A percentile compares a stretch with the other conserved stretches of the same genome.
phyloP scores from a whole-genome alignment of 768 basidiomycete species.

The Xerocomellus amylosporus region DNA sequence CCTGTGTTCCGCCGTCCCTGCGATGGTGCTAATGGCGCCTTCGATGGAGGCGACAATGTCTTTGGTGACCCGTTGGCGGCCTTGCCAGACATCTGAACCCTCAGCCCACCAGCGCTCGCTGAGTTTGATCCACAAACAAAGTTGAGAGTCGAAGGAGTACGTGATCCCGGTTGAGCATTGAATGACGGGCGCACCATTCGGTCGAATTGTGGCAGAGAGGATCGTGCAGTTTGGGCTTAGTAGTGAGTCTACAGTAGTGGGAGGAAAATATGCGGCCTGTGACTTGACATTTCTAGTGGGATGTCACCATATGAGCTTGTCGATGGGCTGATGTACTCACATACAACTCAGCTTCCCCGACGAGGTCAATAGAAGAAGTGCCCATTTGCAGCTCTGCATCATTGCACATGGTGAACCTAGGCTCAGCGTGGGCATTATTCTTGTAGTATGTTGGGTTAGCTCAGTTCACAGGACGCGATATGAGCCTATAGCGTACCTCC shows the following conservation, averaged over 20 bases:
- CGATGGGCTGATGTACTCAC: conserved; percentile 39
- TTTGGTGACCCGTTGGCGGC: conserved; percentile 54
- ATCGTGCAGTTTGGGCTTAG: conserved; percentile 59
- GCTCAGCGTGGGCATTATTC: conserved; percentile 72
- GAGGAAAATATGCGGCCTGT: conserved; percentile 59
- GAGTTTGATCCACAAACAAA: conserved; percentile 71
- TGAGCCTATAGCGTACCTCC: conserved; percentile 53
- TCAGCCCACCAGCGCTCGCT: conserved; percentile 83
- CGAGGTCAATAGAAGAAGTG: conserved; percentile 70
- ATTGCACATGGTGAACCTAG: conserved; percentile 70
- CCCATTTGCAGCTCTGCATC: conserved; percentile 61
- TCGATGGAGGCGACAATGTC: conserved; percentile 55
- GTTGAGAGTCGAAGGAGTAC: conserved; percentile 71
- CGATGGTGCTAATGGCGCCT: conserved; percentile 52
- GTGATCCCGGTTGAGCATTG: conserved; percentile 74
- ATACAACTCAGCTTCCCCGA: conserved; percentile 73
- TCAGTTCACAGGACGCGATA: background rate
- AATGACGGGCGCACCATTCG: conserved; percentile 79
- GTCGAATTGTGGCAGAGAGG: conserved; percentile 61
- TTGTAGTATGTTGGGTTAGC: conserved; percentile 30
- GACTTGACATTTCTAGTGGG: conserved; percentile 74
- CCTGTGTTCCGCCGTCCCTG: conserved; percentile 36
- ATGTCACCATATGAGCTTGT: conserved; percentile 4
- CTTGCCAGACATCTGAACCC: conserved; percentile 82
- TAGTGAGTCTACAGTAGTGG: conserved; percentile 60